Percentiles rank a stretch among this genome's conserved stretches.
phyloP scores from a whole-genome alignment of 2,329 filamentous ascomycete genomes.

The Phyllosticta capitalensis region DNA sequence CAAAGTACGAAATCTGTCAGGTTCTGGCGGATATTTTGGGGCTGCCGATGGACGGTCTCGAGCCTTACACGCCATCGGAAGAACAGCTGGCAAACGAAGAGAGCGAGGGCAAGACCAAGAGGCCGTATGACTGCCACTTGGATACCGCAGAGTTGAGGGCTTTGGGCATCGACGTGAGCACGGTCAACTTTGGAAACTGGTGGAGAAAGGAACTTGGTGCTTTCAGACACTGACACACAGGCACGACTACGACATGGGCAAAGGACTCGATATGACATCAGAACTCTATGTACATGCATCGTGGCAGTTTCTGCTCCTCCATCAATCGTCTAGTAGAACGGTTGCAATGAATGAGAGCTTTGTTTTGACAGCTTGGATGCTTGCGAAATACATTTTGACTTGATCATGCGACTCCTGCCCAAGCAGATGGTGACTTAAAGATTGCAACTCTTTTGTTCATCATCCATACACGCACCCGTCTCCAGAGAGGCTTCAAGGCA shows the following conservation, averaged over 20 bases:
- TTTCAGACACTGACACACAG: background rate
- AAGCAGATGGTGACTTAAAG: too few species aligned
- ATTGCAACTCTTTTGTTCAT: too few species aligned
- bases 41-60: conserved; percentile 52
- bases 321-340: too few species aligned
- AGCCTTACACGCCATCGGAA: conserved; percentile 46
- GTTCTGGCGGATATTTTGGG: conserved; percentile 71
- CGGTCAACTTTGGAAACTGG: conserved; percentile 70
- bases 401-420: too few species aligned
- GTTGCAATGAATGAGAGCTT: too few species aligned
- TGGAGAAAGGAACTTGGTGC: conserved; percentile 41
- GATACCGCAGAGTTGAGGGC: conserved; percentile 65
- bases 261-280: background rate
- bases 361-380: too few species aligned
- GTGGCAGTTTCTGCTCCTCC: too few species aligned
- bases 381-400: too few species aligned
- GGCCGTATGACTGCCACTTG: conserved; percentile 82
- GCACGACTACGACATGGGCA: background rate
- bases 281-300: too few species aligned
- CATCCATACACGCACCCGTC: too few species aligned
- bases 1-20: conserved; percentile 83
- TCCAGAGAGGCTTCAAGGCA: too few species aligned
- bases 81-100: conserved; percentile 62
- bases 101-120: conserved; percentile 43
- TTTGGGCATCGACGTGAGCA: conserved; percentile 63